Base-by-base conservation (phyloP, 495 filamentous ascomycete species). In the Hypoxylon lienhwacheense region DNA sequence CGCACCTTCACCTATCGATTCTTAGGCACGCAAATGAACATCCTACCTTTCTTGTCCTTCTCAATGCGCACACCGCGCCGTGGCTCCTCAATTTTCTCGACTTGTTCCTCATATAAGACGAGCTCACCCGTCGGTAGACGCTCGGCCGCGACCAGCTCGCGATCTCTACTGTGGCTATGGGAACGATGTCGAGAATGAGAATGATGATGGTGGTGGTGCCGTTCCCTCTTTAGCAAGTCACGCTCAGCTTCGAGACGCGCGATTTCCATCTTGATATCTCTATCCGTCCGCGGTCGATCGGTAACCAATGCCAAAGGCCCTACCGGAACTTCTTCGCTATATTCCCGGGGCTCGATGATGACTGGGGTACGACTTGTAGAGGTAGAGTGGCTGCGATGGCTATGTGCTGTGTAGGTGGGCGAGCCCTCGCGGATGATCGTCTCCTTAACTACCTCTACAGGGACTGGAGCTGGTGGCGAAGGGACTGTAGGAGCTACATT, bases 21-120 rank as follows among this genome's bases (percentile, higher is more conserved):
- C 68, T 73, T 80, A 69, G 82, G 79, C 72, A 82, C 69, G 70
- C 74, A 77, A 71, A 87, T 79, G 71, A 77, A 80, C 77, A 88
- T 77, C 85, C 78, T 90, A 95, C 91, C 88, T 86, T 81, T 89
- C 71, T 84, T 84, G 66, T 95, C 88, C 76, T 84, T 87, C 72
- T 87, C 85, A 56, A 93, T 74, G 61, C 89, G 80, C 15, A 86
- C 78, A 12, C 81, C 81, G 21, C 73, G 71, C 19, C 77, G 72
- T 10, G 72, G 68, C 58, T 81, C 79, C 56, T 72, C 73, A 40
- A 82, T 71, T 59, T 61, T 61, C 74, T 82, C 74, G 14, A 77
- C 64, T 61, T 75, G 65, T 67, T 85, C 75, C 64, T 81, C 73
- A 49, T 78, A 74, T 16, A 78, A 60, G 14, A 82, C 73, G 34